A percentile compares a stretch with the other conserved stretches of the same genome.
Evolutionary conservation across 352 stramenopile species (phyloP).

Genomic region (Blastocystis sp.): DNA sequence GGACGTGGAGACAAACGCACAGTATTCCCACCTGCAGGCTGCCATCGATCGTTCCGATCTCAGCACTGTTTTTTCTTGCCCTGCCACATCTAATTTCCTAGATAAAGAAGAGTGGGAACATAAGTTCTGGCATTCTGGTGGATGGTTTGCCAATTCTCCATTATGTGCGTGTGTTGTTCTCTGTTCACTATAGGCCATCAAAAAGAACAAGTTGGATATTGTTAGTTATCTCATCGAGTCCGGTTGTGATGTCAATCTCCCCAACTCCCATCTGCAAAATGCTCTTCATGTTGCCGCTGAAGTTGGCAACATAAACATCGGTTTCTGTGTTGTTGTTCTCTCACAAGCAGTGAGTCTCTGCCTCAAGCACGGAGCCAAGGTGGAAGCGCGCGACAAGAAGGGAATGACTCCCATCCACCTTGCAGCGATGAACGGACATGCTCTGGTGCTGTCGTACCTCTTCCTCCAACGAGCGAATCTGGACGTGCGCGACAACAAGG

Average conservation of each 20-base stretch:
- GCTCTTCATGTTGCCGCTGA: neutral
- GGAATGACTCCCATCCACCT: constrained; percentile 46
- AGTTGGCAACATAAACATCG: constrained; percentile 42
- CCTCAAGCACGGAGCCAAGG: constrained; percentile 7
- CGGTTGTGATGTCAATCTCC: neutral
- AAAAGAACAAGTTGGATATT: constrained; percentile 47
- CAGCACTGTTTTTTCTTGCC: neutral
- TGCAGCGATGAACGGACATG: neutral
- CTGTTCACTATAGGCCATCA: constrained; percentile 1
- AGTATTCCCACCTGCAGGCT: neutral
- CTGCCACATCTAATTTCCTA: neutral
- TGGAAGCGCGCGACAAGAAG: constrained; percentile 15
- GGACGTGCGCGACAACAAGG: constrained; percentile 57
- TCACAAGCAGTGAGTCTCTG: constrained; percentile 20
- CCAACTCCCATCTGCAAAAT: neutral
- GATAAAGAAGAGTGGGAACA: neutral
- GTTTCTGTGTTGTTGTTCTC: neutral
- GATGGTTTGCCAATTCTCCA: constrained; percentile 2
- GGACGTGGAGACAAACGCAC: neutral
- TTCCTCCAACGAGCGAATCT: neutral
- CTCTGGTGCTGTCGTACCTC: constrained; percentile 30
- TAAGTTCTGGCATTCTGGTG: neutral
- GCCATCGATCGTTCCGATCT: neutral
- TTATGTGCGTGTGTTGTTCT: neutral
- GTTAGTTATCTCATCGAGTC: constrained; percentile 3